Percentiles rank a stretch among this genome's conserved stretches.
Conservation (phyloP, 257 asterid species). For the Jacaranda copaia region DNA sequence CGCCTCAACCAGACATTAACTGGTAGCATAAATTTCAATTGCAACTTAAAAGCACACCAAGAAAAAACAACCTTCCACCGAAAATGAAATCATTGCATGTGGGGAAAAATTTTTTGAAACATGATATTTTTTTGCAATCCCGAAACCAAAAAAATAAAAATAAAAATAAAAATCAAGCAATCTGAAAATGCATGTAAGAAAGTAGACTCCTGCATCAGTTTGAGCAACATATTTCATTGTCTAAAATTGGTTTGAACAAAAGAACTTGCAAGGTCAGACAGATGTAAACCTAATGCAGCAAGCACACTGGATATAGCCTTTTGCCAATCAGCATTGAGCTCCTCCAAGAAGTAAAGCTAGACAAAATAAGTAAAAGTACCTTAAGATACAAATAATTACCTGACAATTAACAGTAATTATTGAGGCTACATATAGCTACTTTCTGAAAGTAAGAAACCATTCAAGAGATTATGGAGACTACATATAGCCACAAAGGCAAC, state of each 20-base stretch:
- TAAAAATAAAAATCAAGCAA: too few relatives aligned
- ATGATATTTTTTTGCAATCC: neutral
- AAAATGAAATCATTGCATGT: too few relatives aligned
- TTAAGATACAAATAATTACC: neutral
- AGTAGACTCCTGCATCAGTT: too few relatives aligned
- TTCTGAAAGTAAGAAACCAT: too few relatives aligned
- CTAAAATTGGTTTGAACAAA: constrained; percentile 17
- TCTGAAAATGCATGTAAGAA: too few relatives aligned
- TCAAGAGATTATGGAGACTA: constrained; percentile 82
- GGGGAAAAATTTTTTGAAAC: too few relatives aligned
- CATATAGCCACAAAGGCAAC: constrained; percentile 83
- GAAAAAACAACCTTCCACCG: too few relatives aligned
- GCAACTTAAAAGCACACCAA: too few relatives aligned
- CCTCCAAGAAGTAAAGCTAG: constrained; percentile 54
- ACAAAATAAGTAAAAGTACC: neutral
- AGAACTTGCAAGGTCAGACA: constrained; percentile 87
- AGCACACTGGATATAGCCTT: constrained; percentile 94
- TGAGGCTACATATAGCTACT: too few relatives aligned
- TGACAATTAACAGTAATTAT: neutral
- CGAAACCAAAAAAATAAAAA: too few relatives aligned
- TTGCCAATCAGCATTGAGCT: constrained; percentile 94
- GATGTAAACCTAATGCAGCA: constrained; percentile 90
- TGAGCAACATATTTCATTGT: constrained; percentile 17
- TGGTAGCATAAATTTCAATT: too few relatives aligned
- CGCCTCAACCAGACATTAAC: too few relatives aligned